Evolutionary conservation across 2,329 filamentous ascomycete species (phyloP).

Genomic region (Bipolaris victoriae): DNA sequence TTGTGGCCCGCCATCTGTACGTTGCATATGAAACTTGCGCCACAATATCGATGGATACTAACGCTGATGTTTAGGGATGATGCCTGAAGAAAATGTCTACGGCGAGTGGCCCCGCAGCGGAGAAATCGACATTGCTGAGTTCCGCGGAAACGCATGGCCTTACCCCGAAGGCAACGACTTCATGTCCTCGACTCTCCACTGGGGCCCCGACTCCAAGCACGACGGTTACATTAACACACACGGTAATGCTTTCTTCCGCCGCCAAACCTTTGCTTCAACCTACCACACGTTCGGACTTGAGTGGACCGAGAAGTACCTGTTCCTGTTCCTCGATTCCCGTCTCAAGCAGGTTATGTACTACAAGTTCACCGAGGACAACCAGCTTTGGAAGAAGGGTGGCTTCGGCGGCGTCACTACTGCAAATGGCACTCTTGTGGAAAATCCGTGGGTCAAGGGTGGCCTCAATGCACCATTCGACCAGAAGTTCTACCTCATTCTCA

Average conservation of each 20-base stretch:
- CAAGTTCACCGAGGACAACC: slow-evolving; percentile 61
- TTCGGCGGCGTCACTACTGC: slow-evolving; percentile 65
- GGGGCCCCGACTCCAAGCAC: slow-evolving; percentile 59
- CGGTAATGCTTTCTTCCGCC: slow-evolving; percentile 53
- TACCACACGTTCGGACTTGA: slow-evolving; percentile 73
- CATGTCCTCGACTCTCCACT: slow-evolving; percentile 77
- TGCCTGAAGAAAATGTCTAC: slow-evolving; percentile 71
- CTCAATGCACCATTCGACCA: slow-evolving; percentile 75
- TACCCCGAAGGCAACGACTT: slow-evolving; percentile 78
- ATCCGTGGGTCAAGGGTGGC: slow-evolving; percentile 69
- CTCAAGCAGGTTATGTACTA: slow-evolving; percentile 80
- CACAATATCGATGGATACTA: neutral
- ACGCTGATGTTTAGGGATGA: slow-evolving; percentile 51
- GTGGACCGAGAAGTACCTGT: slow-evolving; percentile 85
- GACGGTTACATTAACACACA: slow-evolving; percentile 34
- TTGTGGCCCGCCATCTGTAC: slow-evolving; percentile 82
- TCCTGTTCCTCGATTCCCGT: slow-evolving; percentile 80
- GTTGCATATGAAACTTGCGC: neutral
- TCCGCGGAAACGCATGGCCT: slow-evolving; percentile 75
- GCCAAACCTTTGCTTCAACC: slow-evolving; percentile 70
- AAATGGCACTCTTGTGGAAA: slow-evolving; percentile 68
- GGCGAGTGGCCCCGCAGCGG: slow-evolving; percentile 78
- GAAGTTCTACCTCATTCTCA: slow-evolving; percentile 75
- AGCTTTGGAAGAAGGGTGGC: slow-evolving; percentile 70
- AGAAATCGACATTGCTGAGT: slow-evolving; percentile 82